Percentiles rank a stretch among this genome's conserved stretches.
Evolutionary conservation across 371 early-diverging fungal genomes (phyloP).

Genomic region (Parasitella parasitica): DNA sequence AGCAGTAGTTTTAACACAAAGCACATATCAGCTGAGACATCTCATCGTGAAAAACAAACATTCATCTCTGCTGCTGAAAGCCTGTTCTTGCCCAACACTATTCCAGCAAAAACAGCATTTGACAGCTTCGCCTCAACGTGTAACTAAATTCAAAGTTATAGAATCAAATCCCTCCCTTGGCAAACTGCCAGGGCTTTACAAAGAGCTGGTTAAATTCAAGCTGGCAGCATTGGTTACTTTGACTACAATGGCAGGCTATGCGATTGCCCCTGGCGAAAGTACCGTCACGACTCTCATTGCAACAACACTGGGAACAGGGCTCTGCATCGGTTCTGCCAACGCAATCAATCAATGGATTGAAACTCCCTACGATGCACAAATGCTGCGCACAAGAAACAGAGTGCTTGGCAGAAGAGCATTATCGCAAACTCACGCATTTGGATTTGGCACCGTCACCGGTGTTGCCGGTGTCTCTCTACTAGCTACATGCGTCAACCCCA

Average conservation of each 20-base stretch:
- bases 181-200: constrained; percentile 54
- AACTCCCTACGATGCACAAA: constrained; percentile 95
- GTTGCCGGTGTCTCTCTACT: constrained; percentile 70
- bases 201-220: constrained; percentile 77
- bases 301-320: constrained; percentile 85
- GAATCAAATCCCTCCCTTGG: constrained; percentile 28
- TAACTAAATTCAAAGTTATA: constrained; percentile 47
- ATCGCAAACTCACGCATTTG: constrained; percentile 86
- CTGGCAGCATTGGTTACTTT: constrained; percentile 88
- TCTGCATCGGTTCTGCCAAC: constrained; percentile 94
- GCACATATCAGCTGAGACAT: background rate
- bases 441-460: constrained; percentile 75
- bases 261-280: constrained; percentile 83
- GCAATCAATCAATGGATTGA: constrained; percentile 96
- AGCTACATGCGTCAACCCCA: constrained; percentile 78
- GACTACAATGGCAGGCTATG: constrained; percentile 95
- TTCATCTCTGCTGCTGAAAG: background rate
- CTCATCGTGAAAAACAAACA: background rate
- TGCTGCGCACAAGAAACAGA: constrained; percentile 91
- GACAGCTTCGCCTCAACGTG: constrained; percentile 1
- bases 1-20: background rate
- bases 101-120: constrained; percentile 10
- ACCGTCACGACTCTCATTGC: constrained; percentile 71
- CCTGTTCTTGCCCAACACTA: constrained; percentile 7
- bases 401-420: constrained; percentile 81